Evolutionary conservation across 108 stramenopile species (phyloP).

Genomic region (Skeletonema tropicum): DNA sequence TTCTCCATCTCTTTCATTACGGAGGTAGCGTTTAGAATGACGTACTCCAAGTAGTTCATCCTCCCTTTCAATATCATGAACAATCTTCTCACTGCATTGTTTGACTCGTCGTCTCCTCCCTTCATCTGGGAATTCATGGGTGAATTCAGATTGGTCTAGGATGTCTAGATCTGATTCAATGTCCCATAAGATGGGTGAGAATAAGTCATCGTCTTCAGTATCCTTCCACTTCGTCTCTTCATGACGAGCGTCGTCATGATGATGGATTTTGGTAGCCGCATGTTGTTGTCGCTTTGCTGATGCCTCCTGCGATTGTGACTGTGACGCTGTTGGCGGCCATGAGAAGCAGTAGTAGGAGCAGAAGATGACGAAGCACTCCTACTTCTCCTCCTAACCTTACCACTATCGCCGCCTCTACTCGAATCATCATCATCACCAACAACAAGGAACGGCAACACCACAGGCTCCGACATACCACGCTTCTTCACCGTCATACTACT

Average conservation of each 20-base stretch:
- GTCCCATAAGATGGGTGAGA: slow-evolving; percentile 44
- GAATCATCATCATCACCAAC: neutral
- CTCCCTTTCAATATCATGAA: slow-evolving; percentile 8
- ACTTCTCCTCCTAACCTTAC: neutral
- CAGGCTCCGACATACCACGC: neutral
- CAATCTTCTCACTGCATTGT: neutral
- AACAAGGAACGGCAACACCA: slow-evolving; percentile 3
- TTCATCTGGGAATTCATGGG: slow-evolving; percentile 21
- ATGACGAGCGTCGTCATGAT: slow-evolving; percentile 1
- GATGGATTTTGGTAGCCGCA: slow-evolving; percentile 8
- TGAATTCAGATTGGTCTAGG: slow-evolving; percentile 32
- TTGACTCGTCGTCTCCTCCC: neutral
- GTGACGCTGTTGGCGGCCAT: too few relatives aligned
- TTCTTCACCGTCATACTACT: slow-evolving; percentile 3
- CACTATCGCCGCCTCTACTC: neutral
- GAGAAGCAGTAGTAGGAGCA: too few relatives aligned
- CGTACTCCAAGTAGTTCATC: slow-evolving; percentile 11
- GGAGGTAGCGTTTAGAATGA: neutral
- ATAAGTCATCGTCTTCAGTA: slow-evolving; percentile 13
- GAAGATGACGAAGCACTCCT: neutral
- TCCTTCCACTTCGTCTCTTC: too few relatives aligned
- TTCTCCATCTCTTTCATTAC: neutral
- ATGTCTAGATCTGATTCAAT: slow-evolving; percentile 53
- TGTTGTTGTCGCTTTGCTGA: neutral
- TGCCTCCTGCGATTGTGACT: neutral